phyloP scores from a whole-genome alignment of 1,139 yeast species.

The Protomyces macrosporus region DNA sequence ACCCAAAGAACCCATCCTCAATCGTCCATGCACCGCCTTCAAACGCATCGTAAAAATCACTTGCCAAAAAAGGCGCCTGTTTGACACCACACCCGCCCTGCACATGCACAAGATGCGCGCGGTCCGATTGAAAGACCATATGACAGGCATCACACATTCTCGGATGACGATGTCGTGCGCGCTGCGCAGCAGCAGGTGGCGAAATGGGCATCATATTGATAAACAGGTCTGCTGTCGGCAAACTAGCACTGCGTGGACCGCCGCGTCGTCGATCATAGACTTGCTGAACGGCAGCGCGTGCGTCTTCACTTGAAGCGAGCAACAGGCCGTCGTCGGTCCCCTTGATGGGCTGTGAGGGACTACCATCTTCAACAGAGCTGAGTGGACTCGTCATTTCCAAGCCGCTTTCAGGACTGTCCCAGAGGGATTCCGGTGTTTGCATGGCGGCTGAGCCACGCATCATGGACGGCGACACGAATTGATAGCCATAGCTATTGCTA shows the following conservation, averaged over 20 bases:
- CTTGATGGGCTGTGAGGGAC: too few relatives aligned
- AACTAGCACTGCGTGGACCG: background rate
- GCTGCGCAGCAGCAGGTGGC: slow-evolving; percentile 5
- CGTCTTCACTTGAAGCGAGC: background rate
- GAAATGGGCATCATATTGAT: slow-evolving; percentile 6
- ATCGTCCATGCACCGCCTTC: background rate
- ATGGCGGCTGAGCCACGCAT: slow-evolving; percentile 1
- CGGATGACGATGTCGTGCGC: background rate
- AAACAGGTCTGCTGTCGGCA: background rate
- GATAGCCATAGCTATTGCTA: too few relatives aligned
- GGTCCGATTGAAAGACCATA: slow-evolving; percentile 4
- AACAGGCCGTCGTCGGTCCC: background rate
- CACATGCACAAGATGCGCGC: slow-evolving; percentile 4
- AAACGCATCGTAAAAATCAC: slow-evolving; percentile 5
- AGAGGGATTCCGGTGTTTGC: slow-evolving; percentile 18
- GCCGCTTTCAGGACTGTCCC: background rate
- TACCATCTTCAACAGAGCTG: background rate
- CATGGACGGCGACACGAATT: slow-evolving; percentile 3
- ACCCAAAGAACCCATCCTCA: background rate
- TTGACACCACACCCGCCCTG: slow-evolving; percentile 12
- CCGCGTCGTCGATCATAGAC: slow-evolving; percentile 15
- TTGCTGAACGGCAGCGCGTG: slow-evolving; percentile 7
- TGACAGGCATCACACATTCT: slow-evolving; percentile 13
- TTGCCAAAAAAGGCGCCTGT: slow-evolving; percentile 14
- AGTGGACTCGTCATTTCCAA: background rate